Evolutionary conservation across 345 rosid genomes (phyloP), one percentile per base, ranked within the genome.

Genomic region (Syzygium oleosum): DNA sequence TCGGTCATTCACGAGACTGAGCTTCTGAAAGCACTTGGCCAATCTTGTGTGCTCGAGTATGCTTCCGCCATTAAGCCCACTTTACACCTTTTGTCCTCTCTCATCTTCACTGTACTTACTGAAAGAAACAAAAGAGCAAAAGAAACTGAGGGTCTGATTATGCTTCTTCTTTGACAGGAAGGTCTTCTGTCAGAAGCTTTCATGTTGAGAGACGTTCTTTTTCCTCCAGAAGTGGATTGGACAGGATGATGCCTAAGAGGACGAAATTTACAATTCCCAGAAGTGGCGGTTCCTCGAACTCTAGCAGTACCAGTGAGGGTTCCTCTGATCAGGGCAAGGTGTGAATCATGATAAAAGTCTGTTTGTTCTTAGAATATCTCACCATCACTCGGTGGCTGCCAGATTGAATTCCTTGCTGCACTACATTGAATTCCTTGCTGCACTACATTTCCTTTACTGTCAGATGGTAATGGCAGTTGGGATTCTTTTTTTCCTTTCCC

Each of bases 241-340:
- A 68, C 85, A 86, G 65, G 84, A 14, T 31, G 49, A 88, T 87
- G 46, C 84, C 91, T 59, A 89, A 88, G 91, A 92, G 88, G 92
- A 68, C 17, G 43, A 85, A 31, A 25, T 87, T 87, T 15, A 78
- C 83, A 34, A 80, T 88, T 84, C 92, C 95, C 43, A 91, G 90
- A 85, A 88, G 93, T 89, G 83, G 91, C 85, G 22, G 86, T 86
- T 89, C 96, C 79, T 89, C 96, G 22, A 87, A 91, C 89, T 91
- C 94, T 87, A 85, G 78, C 77, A 88, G 89, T 73, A 88, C 65
- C 63, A 89, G 86, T 56, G 90, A 90, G 54, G 91, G 87, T 85
- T 86, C 92, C 86, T 88, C 95, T 73, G 65, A 85, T 86, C 65
- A 93, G 92, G 87, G 85, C 59, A 92, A 95, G 97, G 96, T 87